Conservation (phyloP, 2,329 filamentous ascomycete genomes). For the Pyricularia pennisetigena region DNA sequence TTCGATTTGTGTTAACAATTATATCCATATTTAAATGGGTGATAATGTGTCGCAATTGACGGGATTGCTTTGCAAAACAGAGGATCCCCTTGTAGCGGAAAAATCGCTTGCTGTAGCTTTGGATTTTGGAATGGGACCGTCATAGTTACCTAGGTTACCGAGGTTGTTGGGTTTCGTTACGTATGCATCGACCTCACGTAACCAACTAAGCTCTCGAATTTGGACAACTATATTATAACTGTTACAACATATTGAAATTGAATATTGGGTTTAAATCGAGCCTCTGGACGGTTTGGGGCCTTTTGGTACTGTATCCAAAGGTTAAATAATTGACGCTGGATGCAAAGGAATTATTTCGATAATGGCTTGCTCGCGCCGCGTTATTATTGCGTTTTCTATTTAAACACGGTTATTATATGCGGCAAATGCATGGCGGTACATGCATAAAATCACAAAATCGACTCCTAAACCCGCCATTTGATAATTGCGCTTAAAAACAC, state of each 20-base stretch:
- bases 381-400: neutral
- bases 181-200: too few species aligned
- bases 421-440: neutral
- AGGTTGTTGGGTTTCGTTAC: too few species aligned
- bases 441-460: neutral
- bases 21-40: too few species aligned
- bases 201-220: too few species aligned
- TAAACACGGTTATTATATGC: neutral
- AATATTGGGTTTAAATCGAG: neutral
- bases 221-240: too few species aligned
- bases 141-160: too few species aligned
- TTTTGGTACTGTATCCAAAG: neutral
- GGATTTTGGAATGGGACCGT: too few species aligned
- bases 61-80: too few species aligned
- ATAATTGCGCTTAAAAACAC: neutral
- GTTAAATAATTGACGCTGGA: neutral
- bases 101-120: too few species aligned
- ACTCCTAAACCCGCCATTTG: neutral
- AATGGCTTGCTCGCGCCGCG: neutral
- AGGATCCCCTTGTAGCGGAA: too few species aligned
- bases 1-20: too few species aligned
- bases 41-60: too few species aligned
- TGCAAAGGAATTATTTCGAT: neutral
- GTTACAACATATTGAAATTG: neutral
- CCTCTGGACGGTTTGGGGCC: neutral